Conservation (phyloP, 2,329 filamentous ascomycete genomes). For the Epichloe bromicola region DNA sequence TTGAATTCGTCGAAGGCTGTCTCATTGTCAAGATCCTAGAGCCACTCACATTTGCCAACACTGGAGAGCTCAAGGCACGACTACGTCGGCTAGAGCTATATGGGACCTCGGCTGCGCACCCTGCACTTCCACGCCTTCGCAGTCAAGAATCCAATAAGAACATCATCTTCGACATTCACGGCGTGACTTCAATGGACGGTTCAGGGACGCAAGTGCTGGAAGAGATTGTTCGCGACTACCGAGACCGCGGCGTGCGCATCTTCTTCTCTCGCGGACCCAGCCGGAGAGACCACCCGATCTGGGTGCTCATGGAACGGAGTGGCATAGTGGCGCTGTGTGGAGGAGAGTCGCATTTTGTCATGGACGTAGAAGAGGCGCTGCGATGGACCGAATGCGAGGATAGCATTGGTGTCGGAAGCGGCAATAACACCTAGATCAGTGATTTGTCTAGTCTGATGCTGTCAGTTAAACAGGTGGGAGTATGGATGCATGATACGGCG, state of each 20-base stretch:
- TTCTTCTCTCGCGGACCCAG: constrained; percentile 54
- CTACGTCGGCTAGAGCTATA: constrained; percentile 78
- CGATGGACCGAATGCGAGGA: constrained; percentile 65
- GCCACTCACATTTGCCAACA: constrained; percentile 93
- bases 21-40: constrained; percentile 97
- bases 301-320: constrained; percentile 58
- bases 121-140: constrained; percentile 70
- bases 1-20: constrained; percentile 86
- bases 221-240: constrained; percentile 76
- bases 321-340: constrained; percentile 80
- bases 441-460: background rate
- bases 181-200: constrained; percentile 89
- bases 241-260: constrained; percentile 61
- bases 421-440: background rate
- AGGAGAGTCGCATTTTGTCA: constrained; percentile 65
- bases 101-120: constrained; percentile 74
- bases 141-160: constrained; percentile 74
- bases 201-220: constrained; percentile 83
- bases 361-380: constrained; percentile 73
- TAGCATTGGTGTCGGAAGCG: constrained; percentile 19
- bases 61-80: constrained; percentile 76
- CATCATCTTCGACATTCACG: constrained; percentile 93
- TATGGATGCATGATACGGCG: background rate
- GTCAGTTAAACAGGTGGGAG: background rate
- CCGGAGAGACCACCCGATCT: constrained; percentile 42